phyloP scores from a whole-genome alignment of 2,329 filamentous ascomycete genomes.

The Cladosporium phlei region DNA sequence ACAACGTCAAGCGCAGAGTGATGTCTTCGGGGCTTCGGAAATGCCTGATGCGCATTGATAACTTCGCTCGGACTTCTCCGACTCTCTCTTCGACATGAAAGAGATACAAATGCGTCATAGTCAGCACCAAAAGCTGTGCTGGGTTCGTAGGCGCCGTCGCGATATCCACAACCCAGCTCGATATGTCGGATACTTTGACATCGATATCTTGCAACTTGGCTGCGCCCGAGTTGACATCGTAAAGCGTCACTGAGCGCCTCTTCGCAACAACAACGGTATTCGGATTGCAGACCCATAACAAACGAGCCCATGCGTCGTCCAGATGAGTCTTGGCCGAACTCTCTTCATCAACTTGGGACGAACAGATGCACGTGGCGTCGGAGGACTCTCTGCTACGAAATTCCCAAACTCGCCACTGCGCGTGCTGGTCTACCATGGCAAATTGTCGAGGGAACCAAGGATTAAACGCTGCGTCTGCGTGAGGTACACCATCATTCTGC shows the following conservation, averaged over 20 bases:
- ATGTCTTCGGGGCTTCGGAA: constrained; percentile 51
- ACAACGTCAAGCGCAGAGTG: constrained; percentile 39
- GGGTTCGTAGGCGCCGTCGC: constrained; percentile 44
- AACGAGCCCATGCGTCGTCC: constrained; percentile 48
- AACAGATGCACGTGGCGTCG: constrained; percentile 1
- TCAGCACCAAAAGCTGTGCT: constrained; percentile 56
- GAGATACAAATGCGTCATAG: constrained; percentile 42
- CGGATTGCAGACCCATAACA: constrained; percentile 45
- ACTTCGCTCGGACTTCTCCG: constrained; percentile 29
- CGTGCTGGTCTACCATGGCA: constrained; percentile 60
- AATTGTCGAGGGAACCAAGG: constrained; percentile 58
- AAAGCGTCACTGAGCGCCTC: constrained; percentile 36
- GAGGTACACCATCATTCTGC: constrained; percentile 51
- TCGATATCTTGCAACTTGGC: constrained; percentile 24
- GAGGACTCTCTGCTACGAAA: constrained; percentile 32
- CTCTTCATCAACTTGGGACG: constrained; percentile 24
- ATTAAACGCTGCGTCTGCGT: constrained; percentile 63
- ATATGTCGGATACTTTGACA: constrained; percentile 25
- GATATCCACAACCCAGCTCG: constrained; percentile 55
- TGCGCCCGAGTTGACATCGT: constrained; percentile 28
- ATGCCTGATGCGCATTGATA: constrained; percentile 49
- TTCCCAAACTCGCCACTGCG: constrained; percentile 66
- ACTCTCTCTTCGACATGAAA: constrained; percentile 18
- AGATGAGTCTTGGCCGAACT: constrained; percentile 31
- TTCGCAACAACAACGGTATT: constrained; percentile 51